Evolutionary conservation across 2,329 filamentous ascomycete species (phyloP).

Genomic region (Trichoderma arundinaceum): DNA sequence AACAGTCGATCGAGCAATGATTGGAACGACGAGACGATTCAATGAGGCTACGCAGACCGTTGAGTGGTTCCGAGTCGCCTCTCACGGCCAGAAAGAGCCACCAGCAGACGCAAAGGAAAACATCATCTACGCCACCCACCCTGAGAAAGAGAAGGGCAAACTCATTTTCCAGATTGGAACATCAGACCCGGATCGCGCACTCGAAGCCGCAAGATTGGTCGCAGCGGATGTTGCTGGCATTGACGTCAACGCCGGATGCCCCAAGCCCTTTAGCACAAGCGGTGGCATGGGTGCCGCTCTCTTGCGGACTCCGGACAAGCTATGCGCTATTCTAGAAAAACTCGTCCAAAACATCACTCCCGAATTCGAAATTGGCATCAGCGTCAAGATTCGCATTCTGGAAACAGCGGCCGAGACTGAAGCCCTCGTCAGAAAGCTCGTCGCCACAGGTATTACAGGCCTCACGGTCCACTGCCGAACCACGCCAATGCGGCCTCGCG

Average conservation of each 20-base stretch:
- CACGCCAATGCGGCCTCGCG: conserved; percentile 90
- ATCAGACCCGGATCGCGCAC: conserved; percentile 78
- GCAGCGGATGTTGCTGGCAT: conserved; percentile 90
- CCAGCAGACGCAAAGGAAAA: conserved; percentile 62
- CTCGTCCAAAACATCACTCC: conserved; percentile 79
- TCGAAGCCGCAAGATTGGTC: conserved; percentile 81
- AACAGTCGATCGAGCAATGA: conserved; percentile 89
- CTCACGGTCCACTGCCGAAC: conserved; percentile 96
- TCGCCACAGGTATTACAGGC: conserved; percentile 86
- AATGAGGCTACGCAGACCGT: conserved; percentile 80
- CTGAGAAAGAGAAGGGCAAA: conserved; percentile 72
- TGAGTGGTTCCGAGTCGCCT: conserved; percentile 81
- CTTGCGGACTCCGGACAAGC: conserved; percentile 79
- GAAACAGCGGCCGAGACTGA: conserved; percentile 78
- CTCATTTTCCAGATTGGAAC: conserved; percentile 95
- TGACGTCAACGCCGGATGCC: conserved; percentile 97
- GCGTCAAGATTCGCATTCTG: conserved; percentile 92
- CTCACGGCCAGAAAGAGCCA: conserved; percentile 67
- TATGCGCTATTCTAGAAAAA: conserved; percentile 81
- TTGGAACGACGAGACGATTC: conserved; percentile 78
- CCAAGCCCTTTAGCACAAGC: conserved; percentile 91
- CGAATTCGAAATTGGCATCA: conserved; percentile 87
- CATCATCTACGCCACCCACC: conserved; percentile 84
- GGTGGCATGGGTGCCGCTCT: conserved; percentile 96
- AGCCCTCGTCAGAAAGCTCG: conserved; percentile 75